Evolutionary conservation across 352 stramenopile genomes (phyloP), one percentile per base, ranked within the genome.

Genomic region (Pythium sp.): DNA sequence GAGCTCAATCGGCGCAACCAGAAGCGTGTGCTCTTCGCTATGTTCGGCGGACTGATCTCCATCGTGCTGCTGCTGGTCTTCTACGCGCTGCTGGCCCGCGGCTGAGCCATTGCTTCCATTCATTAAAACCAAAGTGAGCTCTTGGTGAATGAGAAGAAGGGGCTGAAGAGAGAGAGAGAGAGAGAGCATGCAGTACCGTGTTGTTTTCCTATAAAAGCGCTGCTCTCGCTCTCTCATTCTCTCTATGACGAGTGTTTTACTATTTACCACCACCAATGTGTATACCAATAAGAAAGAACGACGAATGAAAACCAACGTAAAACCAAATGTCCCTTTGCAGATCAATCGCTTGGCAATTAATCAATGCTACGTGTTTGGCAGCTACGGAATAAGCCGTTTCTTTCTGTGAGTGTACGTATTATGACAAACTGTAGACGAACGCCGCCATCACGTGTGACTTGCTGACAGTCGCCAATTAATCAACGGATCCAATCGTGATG

Each of bases 11-110:
- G 75, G 47, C 77, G 75, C 56, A 92, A 91, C 65, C 82, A 87
- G 68, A 77, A 80, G 11, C 83, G 84, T 28, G 76, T 92, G 54
- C 72, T 92, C 26, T 92, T 91, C 69, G 78, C 84, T 53, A 87
- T 94, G 68, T 86, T 92, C 62, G 86, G 82, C 51, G 84, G 86
- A 47, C 75, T 91, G 58, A 72, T 90, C 55, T 89, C 78, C 58
- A 76, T 94, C 56, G 64, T 90, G 38, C 67, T 91, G 62, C 70
- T 94, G 63, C 70, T 94, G 57, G 69, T 92, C 51, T 84, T 94
- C 62, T 92, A 91, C 69, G 90, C 82, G 49, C 71, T 89, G 46
- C 30, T 85, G 32, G 65, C 68, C 5, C 58, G 61, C 41, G 66
- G 66, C 1, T 71, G 66, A 71, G 64, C 22, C 38, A 32, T n/a